These are phyloP conservation scores for Calonectria multiphialidica DNA, from an alignment of 2,329 filamentous ascomycete species.

Conservation along the genomic window DNA sequence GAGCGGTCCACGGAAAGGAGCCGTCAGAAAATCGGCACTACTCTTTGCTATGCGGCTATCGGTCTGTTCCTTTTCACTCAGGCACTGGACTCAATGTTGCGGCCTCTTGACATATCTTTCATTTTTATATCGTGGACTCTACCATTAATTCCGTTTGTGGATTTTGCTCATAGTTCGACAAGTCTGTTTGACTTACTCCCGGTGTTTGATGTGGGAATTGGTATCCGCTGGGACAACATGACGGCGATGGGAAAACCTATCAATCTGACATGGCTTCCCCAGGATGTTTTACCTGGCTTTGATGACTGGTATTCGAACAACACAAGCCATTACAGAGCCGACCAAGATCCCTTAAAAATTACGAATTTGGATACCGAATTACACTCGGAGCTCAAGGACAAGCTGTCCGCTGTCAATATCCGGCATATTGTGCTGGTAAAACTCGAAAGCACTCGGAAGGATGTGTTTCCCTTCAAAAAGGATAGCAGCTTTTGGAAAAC, in stretches of 20 bases:
- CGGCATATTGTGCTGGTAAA: constrained; percentile 56
- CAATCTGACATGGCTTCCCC: constrained; percentile 44
- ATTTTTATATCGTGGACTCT: constrained; percentile 52
- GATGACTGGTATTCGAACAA: constrained; percentile 45
- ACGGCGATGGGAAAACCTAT: constrained; percentile 43
- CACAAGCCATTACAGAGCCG: constrained; percentile 47
- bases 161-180: constrained; percentile 45
- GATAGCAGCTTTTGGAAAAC: constrained; percentile 49
- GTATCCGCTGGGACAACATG: constrained; percentile 42
- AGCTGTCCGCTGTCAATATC: constrained; percentile 47
- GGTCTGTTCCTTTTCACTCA: constrained; percentile 33
- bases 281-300: constrained; percentile 34
- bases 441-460: constrained; percentile 56
- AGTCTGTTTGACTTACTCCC: constrained; percentile 40
- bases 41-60: constrained; percentile 26
- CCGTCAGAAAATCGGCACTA: constrained; percentile 2
- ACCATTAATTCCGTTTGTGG: constrained; percentile 48
- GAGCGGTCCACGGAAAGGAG: not conserved
- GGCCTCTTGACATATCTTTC: constrained; percentile 47
- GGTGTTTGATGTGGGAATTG: constrained; percentile 35
- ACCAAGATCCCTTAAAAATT: constrained; percentile 52
- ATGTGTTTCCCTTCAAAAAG: constrained; percentile 57
- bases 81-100: constrained; percentile 33
- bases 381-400: constrained; percentile 33
- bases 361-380: constrained; percentile 50